Percentiles rank a stretch among this genome's conserved stretches.
These are phyloP conservation scores for Wickerhamomyces sydowiorum DNA, from an alignment of 805 yeast species.

Conservation along the genomic window DNA sequence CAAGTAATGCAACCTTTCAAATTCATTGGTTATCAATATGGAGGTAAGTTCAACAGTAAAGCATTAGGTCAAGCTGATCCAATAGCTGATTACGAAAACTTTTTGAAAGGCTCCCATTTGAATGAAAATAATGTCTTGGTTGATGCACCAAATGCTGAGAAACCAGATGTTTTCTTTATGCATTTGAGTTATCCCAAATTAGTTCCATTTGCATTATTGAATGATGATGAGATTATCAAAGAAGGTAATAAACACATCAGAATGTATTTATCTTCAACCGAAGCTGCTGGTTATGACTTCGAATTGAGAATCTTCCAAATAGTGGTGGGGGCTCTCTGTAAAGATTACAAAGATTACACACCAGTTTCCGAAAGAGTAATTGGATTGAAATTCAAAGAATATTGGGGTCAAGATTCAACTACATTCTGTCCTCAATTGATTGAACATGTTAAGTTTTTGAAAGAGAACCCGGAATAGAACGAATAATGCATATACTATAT, in stretches of 20 bases:
- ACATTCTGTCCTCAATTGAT: conserved; percentile 26
- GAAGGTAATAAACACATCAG: conserved; percentile 23
- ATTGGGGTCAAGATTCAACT: conserved; percentile 21
- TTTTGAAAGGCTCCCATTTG: conserved; percentile 12
- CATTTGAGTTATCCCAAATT: conserved; percentile 58
- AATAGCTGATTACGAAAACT: conserved; percentile 21
- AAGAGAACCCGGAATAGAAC: conserved; percentile 22
- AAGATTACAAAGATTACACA: conserved; percentile 18
- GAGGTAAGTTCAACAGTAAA: conserved; percentile 26
- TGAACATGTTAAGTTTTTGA: conserved; percentile 29
- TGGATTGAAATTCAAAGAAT: conserved; percentile 25
- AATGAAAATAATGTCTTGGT: conserved; percentile 11
- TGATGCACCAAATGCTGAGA: conserved; percentile 8
- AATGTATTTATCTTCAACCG: conserved; percentile 25
- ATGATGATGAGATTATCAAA: conserved; percentile 22
- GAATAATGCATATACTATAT: no score
- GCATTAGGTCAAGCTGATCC: conserved; percentile 40
- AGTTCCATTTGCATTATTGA: conserved; percentile 24
- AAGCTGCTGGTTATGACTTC: conserved; percentile 29
- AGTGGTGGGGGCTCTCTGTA: conserved; percentile 31
- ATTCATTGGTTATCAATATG: conserved; percentile 30
- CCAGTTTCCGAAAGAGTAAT: conserved; percentile 16
- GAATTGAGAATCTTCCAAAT: conserved; percentile 36
- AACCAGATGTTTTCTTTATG: conserved; percentile 36
- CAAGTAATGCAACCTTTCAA: conserved; percentile 34